A percentile compares a stretch with the other conserved stretches of the same genome.
phyloP scores from a whole-genome alignment of 2,329 filamentous ascomycete genomes.

The Hypocreales sp. region DNA sequence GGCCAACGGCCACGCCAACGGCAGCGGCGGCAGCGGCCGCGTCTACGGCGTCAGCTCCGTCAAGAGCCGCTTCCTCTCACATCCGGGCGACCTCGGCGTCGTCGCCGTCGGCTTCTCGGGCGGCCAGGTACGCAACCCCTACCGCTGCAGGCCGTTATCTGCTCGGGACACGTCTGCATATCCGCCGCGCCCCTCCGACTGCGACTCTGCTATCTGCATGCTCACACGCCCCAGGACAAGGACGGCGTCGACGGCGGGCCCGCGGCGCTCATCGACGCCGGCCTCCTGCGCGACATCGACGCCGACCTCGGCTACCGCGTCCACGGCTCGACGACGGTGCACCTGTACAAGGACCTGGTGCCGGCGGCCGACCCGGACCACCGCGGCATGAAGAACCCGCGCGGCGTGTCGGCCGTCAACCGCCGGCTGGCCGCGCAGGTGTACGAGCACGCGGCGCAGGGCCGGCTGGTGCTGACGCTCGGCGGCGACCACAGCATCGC shows the following conservation, averaged over 20 bases:
- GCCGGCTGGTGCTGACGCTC: slow-evolving; percentile 79
- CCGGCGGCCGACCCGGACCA: slow-evolving; percentile 60
- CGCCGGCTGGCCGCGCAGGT: slow-evolving; percentile 67
- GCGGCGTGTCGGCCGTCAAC: slow-evolving; percentile 73
- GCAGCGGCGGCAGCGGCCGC: too few relatives aligned
- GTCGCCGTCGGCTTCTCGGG: slow-evolving; percentile 94
- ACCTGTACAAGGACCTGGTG: slow-evolving; percentile 64
- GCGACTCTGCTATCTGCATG: neutral
- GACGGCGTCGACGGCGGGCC: slow-evolving; percentile 83
- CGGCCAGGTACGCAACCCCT: slow-evolving; percentile 57
- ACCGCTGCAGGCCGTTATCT: too few relatives aligned
- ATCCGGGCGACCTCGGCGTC: slow-evolving; percentile 69
- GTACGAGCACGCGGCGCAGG: slow-evolving; percentile 69
- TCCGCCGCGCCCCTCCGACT: too few relatives aligned
- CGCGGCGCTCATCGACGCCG: slow-evolving; percentile 73
- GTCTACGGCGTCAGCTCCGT: slow-evolving; percentile 40
- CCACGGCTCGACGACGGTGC: slow-evolving; percentile 67
- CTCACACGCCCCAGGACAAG: slow-evolving; percentile 48
- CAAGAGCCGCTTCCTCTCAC: slow-evolving; percentile 60
- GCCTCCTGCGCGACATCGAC: slow-evolving; percentile 68
- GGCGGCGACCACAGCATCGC: slow-evolving; percentile 95
- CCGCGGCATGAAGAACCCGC: slow-evolving; percentile 90
- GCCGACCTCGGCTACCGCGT: slow-evolving; percentile 82
- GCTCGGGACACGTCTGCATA: too few relatives aligned
- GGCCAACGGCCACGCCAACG: too few relatives aligned